Base-by-base conservation (phyloP, 2,329 filamentous ascomycete genomes). In the Penicillium polonicum region DNA sequence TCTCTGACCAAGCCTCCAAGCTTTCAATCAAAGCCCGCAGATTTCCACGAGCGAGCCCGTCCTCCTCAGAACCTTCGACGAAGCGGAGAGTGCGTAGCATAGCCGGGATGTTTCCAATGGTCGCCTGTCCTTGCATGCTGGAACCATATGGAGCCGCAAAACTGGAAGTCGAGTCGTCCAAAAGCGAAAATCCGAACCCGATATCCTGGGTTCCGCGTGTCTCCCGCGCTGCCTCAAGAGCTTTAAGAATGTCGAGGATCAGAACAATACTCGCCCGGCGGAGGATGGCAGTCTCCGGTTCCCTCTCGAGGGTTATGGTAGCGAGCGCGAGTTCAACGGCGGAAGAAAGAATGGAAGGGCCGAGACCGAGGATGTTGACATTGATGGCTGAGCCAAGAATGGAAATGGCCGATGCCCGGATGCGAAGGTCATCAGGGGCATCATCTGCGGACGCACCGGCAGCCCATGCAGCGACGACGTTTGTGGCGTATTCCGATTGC, bases 371-470 rank as follows among this genome's bases (percentile, higher is more conserved):
- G 45, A 78, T 67, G 54, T 77, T 78, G 7, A 72, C 75, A 46
- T 75, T 70, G 2, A 78, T 68, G 0, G 75, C 75, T 1, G 73
- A 74, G 4, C 74, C 75, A 5, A 78, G 69, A 31, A 79, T 74
- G 2, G 76, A 79, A 4, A 79, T 65, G 15, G 76, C 76, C 1
- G 76, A 79, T n/a, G 76, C 69, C 4, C 76, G 72, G 2, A 72
- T 65, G 13, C 76, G 76, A 2, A 79, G 68, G 55, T 79, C 76
- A 52, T 79, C 76, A n/a, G 76, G 75, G 25, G 76, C 70, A 23
- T 70, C 64, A 49, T 78, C 75, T 9, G 67, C 61, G 1, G 68
- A 58, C 4, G 74, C 69, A 19, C 76, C 76, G 3, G 73, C 70
- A 4, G 72, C 75, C 76, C 76, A 78, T 27, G 75, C 71, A n/a